Base-by-base conservation (phyloP, 2,329 filamentous ascomycete genomes). In the Aspergillus glaucus region DNA sequence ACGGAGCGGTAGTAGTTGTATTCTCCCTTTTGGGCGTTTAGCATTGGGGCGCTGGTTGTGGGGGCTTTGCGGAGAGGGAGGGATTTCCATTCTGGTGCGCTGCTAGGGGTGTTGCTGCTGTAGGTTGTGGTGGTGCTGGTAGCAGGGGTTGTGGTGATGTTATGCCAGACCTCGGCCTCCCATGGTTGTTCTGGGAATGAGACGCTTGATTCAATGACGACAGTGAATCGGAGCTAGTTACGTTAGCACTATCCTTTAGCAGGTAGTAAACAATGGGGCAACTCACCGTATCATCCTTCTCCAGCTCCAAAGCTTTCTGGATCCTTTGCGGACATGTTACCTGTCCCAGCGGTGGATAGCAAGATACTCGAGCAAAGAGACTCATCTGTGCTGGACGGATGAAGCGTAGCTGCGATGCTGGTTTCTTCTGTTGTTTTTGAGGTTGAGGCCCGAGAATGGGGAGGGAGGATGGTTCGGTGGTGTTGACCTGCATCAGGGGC, bases 121-220 rank as follows among this genome's bases (percentile, higher is more conserved):
- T 15, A 19, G 52, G 82, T 78, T 75, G 55, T 75, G 32, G 65
- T 19, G 10, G 37, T 12, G 37, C 37, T 40, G 19, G n/a, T 40
- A 6, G 15, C 17, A 21, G 37, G 17, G 52, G 82, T 78, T 75
- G 55, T 75, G 32, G 65, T 74, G 45, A 79, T 78, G 57, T 86
- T 83, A 53, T 88, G 81, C 88, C 89, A 95, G 6, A 94, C 68
- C 14, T 80, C 80, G 28, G 89, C 79, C 57, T 93, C 79, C 85
- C 87, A 93, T 17, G 75, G 60, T 52, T 81, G 73, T 14, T 79
- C 70, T 6, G 75, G 74, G 43, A 78, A 77, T 32, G 73, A 73
- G 19, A 65, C 67, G 37, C 80, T 79, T 39, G 85, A 80, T 57
- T 91, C 84, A 28, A 95, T 75, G 10, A 91, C 68, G 6, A 86